A percentile compares a stretch with the other conserved stretches of the same genome.
Conservation (phyloP, 129 eudicot species). For the Smallanthus sonchifolius region DNA sequence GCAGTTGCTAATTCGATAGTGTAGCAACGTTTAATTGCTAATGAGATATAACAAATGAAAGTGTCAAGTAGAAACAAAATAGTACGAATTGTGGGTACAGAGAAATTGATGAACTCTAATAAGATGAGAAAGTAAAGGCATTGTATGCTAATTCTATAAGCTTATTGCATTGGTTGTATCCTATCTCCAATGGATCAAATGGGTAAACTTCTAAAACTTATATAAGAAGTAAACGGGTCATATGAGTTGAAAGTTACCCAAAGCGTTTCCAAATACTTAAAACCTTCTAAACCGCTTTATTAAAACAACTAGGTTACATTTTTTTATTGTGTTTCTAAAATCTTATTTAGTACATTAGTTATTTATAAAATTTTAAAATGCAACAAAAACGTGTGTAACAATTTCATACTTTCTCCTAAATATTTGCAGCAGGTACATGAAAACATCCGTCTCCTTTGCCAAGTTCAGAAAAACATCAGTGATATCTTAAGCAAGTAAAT, state of each 20-base stretch:
- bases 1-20: no score
- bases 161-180: background rate
- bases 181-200: background rate
- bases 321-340: background rate
- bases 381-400: background rate
- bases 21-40: no score
- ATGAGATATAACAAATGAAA: no score
- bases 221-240: background rate
- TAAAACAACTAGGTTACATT: background rate
- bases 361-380: background rate
- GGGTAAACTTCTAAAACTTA: background rate
- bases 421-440: constrained; percentile 50
- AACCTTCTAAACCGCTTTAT: background rate
- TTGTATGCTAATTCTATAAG: no score
- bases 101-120: no score
- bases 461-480: constrained; percentile 62
- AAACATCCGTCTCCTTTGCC: constrained; percentile 61
- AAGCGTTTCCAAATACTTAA: background rate
- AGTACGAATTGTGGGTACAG: no score
- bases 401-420: constrained; percentile 5
- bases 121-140: no score
- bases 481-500: constrained; percentile 55
- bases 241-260: background rate
- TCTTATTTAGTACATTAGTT: background rate
- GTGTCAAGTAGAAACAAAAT: no score